These are phyloP conservation scores for Fragaria iinumae DNA, from an alignment of 306 rosid genomes.

Conservation along the genomic window DNA sequence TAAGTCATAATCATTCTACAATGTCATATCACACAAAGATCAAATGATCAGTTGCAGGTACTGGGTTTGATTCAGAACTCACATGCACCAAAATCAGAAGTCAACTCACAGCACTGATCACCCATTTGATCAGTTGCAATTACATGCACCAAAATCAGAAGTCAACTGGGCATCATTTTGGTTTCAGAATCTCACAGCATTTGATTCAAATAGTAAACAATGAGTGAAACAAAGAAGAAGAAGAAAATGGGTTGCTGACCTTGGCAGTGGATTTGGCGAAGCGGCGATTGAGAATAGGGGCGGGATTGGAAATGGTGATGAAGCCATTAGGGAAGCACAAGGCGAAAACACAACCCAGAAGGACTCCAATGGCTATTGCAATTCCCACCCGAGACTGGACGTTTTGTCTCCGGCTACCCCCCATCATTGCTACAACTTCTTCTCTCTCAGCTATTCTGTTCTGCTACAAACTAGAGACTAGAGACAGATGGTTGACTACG, in stretches of 20 bases:
- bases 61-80: constrained; percentile 8
- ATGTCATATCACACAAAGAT: neutral
- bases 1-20: neutral
- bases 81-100: neutral
- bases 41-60: neutral
- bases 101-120: too few relatives aligned
- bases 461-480: neutral
- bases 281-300: constrained; percentile 30
- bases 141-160: neutral
- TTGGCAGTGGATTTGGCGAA: constrained; percentile 45
- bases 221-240: neutral
- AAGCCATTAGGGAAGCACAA: constrained; percentile 62
- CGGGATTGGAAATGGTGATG: constrained; percentile 33
- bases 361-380: constrained; percentile 61
- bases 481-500: neutral
- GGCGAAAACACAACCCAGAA: constrained; percentile 66
- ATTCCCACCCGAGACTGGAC: constrained; percentile 39
- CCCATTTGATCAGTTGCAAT: too few relatives aligned
- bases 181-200: too few relatives aligned
- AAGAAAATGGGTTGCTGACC: constrained; percentile 34
- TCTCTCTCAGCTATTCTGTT: neutral
- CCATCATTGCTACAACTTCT: constrained; percentile 44
- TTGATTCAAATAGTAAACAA: neutral
- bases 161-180: too few relatives aligned
- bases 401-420: constrained; percentile 51